Base-by-base conservation (phyloP, 78 protist genomes). In the Tieghemostelium lacteum region DNA sequence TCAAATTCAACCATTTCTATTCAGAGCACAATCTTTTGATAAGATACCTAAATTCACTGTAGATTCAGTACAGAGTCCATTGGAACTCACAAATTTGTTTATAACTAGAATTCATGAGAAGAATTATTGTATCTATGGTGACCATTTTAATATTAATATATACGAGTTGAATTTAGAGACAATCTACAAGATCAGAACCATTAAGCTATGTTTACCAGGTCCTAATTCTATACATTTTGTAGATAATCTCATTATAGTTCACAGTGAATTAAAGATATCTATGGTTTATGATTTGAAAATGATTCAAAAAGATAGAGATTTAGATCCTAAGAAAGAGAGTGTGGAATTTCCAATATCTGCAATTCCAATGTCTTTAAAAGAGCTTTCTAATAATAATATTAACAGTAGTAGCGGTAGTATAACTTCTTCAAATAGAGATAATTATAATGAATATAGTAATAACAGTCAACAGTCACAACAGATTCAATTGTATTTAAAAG, bases 211-310 rank as follows among this genome's bases (percentile, higher is more conserved):
- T 7, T 34, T 75, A 55, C n/a, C 76, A 1, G 93, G 93, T 17
- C 65, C 76, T n/a, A 75, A 75, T 16, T 17, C 29, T n/a, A 75
- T 86, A 29, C 85, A 86, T 26, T 42, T 86, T 33, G 93, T 86
- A 20, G 93, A 86, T 40, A 86, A 86, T 40, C 31, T 86, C 14
- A 54, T 86, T 42, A 86, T 86, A 24, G 85, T 86, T 17, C 93
- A 86, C 29, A 73, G 69, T 40, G 86, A 86, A 40, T 29, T 55
- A 16, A 86, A 86, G 3, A 45, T 86, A 1, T 33, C 60, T 7
- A 54, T 86, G 0, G 93, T 86, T 4, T 86, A 86, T 40, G 93
- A 86, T 29, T 40, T 73, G 40, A 57, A 62, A 33, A 86, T 69
- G 45, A 62, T 83, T 22, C 77, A 71, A 50, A 54, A 36, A 36